A percentile compares a stretch with the other conserved stretches of the same genome.
Conservation (phyloP, 2,329 filamentous ascomycete genomes). For the Escovopsis sp. region DNA sequence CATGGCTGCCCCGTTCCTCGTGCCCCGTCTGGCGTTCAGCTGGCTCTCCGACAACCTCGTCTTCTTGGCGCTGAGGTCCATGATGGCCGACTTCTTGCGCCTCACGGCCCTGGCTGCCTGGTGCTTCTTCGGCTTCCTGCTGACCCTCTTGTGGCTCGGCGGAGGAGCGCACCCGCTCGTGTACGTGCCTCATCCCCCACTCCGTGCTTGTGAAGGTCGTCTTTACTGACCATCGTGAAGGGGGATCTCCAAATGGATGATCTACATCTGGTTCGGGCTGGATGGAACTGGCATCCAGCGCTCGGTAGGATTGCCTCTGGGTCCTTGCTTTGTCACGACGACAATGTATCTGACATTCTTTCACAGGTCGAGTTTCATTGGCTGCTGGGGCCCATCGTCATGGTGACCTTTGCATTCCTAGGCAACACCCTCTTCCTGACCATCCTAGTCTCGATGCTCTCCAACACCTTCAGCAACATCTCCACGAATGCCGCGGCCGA, state of each 20-base stretch:
- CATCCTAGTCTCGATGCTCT: constrained; percentile 74
- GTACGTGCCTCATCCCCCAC: constrained; percentile 17
- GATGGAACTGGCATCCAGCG: constrained; percentile 53
- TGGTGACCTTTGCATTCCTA: constrained; percentile 73
- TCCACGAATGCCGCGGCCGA: constrained; percentile 66
- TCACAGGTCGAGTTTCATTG: constrained; percentile 55
- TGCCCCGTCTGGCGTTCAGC: constrained; percentile 71
- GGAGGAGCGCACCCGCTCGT: constrained; percentile 46
- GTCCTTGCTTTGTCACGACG: no score
- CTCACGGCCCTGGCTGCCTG: constrained; percentile 61
- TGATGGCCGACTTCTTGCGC: constrained; percentile 77
- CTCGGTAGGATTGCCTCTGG: constrained; percentile 28
- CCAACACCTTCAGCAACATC: constrained; percentile 69
- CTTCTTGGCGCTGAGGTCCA: constrained; percentile 65
- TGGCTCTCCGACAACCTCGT: constrained; percentile 72
- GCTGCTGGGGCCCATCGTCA: constrained; percentile 63
- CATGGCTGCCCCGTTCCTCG: constrained; percentile 61
- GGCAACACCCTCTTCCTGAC: constrained; percentile 84
- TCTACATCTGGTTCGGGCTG: constrained; percentile 84
- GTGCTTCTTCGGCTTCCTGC: constrained; percentile 72
- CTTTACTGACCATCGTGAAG: constrained; percentile 14
- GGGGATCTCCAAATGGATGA: constrained; percentile 79
- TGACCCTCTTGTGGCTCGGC: constrained; percentile 67
- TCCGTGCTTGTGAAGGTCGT: not conserved
- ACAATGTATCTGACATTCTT: constrained; percentile 1